Evolutionary conservation across 306 rosid genomes (phyloP), one percentile per base, ranked within the genome.

Genomic region (Cicer pinnatifidum): DNA sequence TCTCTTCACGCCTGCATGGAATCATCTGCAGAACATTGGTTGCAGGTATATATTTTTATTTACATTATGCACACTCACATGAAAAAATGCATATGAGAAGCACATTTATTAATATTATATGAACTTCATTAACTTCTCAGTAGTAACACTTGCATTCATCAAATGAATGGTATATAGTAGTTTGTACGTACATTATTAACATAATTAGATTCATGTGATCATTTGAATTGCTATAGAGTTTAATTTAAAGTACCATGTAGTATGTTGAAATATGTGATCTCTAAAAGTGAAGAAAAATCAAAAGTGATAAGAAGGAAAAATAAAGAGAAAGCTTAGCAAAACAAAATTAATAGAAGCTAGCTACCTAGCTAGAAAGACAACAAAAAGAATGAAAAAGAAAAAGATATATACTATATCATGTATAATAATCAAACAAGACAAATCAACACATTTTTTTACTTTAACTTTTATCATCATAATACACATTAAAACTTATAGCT

Each of bases 1-100:
- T 85, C 99, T 72, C 88, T 91, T 41, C 96, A 94, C 79, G 93
- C 86, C 72, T 88, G 96, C 88, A 91, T 94, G 93, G 97, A 94
- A 45, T 88, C 97, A 11, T 87, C 97, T 8, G 79, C 99, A 47
- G 96, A 91, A 71, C 81, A 84, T 70, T 94, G 97, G 99, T 80
- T 94, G 7, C 99, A 94, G 97, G 99, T 94, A 89, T 33, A 17
- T 54, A 62, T 69, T 35, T 19, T n/a, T 54, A 56, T 69, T 35
- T 19, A 28, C 15, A 47, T 8, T 75, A 59, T 75, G 67, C 66
- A 66, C 54, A 67, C 9, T 28, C 35, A 28, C 35, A 28, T 28
- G 35, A 3, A 3, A 28, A 28, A 28, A 28, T 28, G 35, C 35
- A 28, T 28, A 28, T 28, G 35, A 28, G 35, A 28, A 28, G 12